Evolutionary conservation across 257 asterid species (phyloP).

Genomic region (Solanum sparsipilum): DNA sequence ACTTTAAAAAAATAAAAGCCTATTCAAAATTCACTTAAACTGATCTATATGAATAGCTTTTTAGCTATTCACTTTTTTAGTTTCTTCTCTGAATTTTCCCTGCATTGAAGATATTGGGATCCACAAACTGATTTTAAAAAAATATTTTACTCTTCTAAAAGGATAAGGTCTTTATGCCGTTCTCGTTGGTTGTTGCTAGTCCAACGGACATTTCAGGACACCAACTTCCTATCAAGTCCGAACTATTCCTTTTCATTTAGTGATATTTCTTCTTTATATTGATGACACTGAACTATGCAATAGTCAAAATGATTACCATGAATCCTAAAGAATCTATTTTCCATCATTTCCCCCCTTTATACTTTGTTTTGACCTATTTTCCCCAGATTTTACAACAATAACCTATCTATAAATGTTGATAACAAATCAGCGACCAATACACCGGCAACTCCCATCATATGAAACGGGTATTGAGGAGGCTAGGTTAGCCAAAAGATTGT

Average conservation of each 20-base stretch:
- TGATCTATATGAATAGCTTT: background rate
- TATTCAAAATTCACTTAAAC: background rate
- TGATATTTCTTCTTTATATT: background rate
- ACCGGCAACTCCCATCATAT: background rate
- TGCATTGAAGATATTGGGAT: background rate
- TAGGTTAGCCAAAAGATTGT: background rate
- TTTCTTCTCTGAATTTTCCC: background rate
- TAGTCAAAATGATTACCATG: background rate
- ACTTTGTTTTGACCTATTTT: background rate
- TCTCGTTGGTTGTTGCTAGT: background rate
- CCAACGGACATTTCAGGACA: background rate
- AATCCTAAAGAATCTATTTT: background rate
- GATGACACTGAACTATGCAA: background rate
- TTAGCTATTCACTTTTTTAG: background rate
- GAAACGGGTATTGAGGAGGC: background rate
- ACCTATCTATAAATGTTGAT: background rate
- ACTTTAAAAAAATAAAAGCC: background rate
- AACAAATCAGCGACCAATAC: background rate
- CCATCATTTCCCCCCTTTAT: background rate
- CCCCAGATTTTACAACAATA: background rate
- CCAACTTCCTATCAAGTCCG: background rate
- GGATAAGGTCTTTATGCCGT: background rate
- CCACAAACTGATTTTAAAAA: background rate
- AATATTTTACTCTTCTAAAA: background rate
- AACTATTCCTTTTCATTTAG: background rate